These are phyloP conservation scores for Aspergillus brasiliensis DNA, from an alignment of 2,329 filamentous ascomycete species.

Conservation along the genomic window DNA sequence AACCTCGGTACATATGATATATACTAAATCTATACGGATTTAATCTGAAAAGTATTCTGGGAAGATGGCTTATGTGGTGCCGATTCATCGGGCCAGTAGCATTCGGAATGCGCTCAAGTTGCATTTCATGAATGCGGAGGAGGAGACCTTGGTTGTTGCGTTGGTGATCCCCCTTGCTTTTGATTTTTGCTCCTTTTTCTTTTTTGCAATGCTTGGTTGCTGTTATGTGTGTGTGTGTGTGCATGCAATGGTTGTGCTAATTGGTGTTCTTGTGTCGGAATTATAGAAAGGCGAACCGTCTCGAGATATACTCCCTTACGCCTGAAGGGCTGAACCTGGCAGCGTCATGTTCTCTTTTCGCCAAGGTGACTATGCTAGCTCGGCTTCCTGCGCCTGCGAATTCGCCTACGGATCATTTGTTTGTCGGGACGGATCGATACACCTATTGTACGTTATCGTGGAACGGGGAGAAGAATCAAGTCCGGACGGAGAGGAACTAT, in stretches of 20 bases:
- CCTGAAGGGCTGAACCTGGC: conserved; percentile 63
- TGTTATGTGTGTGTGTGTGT: not conserved
- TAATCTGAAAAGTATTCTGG: not conserved
- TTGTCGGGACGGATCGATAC: conserved; percentile 86
- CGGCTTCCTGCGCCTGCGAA: conserved; percentile 60
- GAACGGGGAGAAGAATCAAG: conserved; percentile 61
- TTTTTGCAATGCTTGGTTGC: not conserved
- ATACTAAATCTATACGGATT: not conserved
- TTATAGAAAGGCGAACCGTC: conserved; percentile 74
- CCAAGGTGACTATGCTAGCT: conserved; percentile 80
- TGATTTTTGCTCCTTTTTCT: not conserved
- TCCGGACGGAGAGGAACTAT: conserved; percentile 61
- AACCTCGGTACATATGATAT: no score
- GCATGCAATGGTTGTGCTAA: conserved; percentile 15
- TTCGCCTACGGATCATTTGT: conserved; percentile 77
- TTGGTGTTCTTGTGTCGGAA: not conserved
- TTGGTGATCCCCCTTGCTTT: conserved; percentile 52
- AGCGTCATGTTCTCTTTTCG: conserved; percentile 74
- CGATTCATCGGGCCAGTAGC: conserved; percentile 89
- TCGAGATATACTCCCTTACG: conserved; percentile 77
- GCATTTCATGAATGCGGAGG: conserved; percentile 70
- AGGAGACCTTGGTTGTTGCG: conserved; percentile 86
- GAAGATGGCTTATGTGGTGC: conserved; percentile 88
- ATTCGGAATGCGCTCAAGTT: conserved; percentile 85
- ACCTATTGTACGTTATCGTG: conserved; percentile 90